Conservation (phyloP, 371 early-diverging fungal species). For the Umbelopsis sp. region DNA sequence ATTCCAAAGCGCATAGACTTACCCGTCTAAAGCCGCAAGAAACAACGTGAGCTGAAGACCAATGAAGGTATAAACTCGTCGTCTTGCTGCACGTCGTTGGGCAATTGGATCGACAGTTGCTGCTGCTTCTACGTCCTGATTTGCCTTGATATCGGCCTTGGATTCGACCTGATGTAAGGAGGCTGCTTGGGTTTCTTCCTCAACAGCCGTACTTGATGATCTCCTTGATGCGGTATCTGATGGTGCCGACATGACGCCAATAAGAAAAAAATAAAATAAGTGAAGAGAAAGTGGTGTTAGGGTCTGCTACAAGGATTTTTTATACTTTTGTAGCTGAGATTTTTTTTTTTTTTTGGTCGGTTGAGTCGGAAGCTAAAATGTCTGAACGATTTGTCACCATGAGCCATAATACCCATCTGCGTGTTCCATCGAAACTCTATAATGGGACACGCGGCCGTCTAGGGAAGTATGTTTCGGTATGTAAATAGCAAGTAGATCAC, state of each 20-base stretch:
- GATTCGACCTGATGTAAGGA: not conserved
- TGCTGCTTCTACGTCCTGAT: not conserved
- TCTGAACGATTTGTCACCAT: too few relatives aligned
- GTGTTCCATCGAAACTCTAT: too few relatives aligned
- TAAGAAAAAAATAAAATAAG: not conserved
- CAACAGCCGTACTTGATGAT: not conserved
- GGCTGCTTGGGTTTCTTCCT: not conserved
- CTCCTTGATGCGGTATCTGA: not conserved
- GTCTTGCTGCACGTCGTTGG: not conserved
- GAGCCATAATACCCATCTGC: too few relatives aligned
- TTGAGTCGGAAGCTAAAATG: too few relatives aligned
- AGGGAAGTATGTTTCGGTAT: too few relatives aligned
- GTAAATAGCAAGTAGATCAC: too few relatives aligned
- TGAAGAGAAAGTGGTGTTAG: not conserved
- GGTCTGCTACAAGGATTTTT: too few relatives aligned
- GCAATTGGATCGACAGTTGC: not conserved
- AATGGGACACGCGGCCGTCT: too few relatives aligned
- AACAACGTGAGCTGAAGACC: constrained; percentile 67
- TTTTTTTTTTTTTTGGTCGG: too few relatives aligned
- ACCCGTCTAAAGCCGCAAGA: constrained; percentile 77
- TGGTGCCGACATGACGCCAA: not conserved
- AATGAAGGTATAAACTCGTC: constrained; percentile 36
- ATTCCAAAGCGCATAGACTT: constrained; percentile 11
- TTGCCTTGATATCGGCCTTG: not conserved
- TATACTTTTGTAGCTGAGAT: too few relatives aligned